A percentile compares a stretch with the other conserved stretches of the same genome.
Conservation (phyloP, 2,329 filamentous ascomycete genomes). For the Aspergillus aculeatus region DNA sequence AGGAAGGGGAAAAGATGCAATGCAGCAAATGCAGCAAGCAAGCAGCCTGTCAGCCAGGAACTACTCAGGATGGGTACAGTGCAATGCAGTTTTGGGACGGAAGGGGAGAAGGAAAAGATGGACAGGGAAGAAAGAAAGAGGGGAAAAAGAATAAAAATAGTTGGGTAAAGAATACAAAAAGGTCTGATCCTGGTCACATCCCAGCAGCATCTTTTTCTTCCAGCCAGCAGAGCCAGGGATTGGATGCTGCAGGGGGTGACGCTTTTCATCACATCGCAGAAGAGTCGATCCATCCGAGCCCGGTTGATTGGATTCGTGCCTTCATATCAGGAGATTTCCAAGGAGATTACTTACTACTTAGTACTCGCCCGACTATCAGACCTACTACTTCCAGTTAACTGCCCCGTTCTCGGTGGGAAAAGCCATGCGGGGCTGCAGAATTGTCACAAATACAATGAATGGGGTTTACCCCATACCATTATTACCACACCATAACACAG, state of each 20-base stretch:
- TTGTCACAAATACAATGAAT: neutral
- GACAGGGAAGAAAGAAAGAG: constrained; percentile 7
- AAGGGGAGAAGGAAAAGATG: neutral
- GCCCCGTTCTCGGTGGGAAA: too few species aligned
- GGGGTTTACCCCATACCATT: neutral
- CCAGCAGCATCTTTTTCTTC: neutral
- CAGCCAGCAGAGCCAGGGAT: constrained; percentile 8
- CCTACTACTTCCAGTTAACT: neutral
- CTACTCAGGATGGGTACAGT: too few species aligned
- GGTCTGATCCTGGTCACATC: neutral
- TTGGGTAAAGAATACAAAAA: constrained; percentile 12
- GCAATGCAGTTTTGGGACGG: neutral
- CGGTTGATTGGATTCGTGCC: constrained; percentile 9
- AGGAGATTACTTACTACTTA: neutral
- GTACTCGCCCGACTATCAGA: neutral
- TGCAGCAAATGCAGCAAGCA: too few species aligned
- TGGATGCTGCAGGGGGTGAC: constrained; percentile 21
- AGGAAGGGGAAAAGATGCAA: neutral
- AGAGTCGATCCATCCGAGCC: constrained; percentile 6
- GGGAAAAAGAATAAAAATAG: constrained; percentile 12
- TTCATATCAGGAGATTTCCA: neutral
- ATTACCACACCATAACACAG: too few species aligned
- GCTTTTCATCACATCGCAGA: constrained; percentile 21
- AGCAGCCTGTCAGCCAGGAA: too few species aligned
- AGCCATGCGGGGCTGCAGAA: neutral